These are phyloP conservation scores for Starmerella apis DNA, from an alignment of 805 yeast species.

Conservation along the genomic window DNA sequence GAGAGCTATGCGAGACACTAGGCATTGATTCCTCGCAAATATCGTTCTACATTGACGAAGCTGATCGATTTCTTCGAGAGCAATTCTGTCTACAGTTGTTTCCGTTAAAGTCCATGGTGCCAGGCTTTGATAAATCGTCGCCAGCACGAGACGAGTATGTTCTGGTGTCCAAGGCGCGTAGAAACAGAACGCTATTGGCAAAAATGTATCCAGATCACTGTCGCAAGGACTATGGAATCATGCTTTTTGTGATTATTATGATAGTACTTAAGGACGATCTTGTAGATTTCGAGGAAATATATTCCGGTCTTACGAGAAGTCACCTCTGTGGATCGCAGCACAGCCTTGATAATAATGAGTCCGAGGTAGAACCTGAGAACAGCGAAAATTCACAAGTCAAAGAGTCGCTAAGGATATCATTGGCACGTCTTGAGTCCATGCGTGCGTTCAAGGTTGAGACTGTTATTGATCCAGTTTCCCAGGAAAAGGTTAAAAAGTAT, in stretches of 20 bases:
- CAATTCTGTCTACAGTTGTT: constrained; percentile 4
- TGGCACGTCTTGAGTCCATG: neutral
- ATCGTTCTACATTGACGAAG: neutral
- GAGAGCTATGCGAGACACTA: constrained; percentile 1
- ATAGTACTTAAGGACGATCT: neutral
- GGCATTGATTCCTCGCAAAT: neutral
- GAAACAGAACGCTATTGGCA: neutral
- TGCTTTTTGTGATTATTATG: neutral
- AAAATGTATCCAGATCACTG: neutral
- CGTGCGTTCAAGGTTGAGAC: neutral
- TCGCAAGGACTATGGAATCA: constrained; percentile 1
- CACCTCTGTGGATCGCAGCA: neutral
- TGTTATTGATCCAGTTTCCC: neutral
- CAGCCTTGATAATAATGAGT: no score
- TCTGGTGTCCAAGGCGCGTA: neutral
- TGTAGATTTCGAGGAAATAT: neutral
- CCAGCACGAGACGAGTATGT: constrained; percentile 7
- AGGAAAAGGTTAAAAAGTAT: neutral
- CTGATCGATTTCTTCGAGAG: constrained; percentile 3
- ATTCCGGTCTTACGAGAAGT: neutral
- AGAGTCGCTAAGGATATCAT: neutral
- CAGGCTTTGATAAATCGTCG: neutral
- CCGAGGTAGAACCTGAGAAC: neutral
- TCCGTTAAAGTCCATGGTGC: neutral
- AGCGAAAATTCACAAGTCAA: neutral